Conservation (phyloP, 2,329 filamentous ascomycete species). For the Ophiocordyceps camponoti-saundersi region DNA sequence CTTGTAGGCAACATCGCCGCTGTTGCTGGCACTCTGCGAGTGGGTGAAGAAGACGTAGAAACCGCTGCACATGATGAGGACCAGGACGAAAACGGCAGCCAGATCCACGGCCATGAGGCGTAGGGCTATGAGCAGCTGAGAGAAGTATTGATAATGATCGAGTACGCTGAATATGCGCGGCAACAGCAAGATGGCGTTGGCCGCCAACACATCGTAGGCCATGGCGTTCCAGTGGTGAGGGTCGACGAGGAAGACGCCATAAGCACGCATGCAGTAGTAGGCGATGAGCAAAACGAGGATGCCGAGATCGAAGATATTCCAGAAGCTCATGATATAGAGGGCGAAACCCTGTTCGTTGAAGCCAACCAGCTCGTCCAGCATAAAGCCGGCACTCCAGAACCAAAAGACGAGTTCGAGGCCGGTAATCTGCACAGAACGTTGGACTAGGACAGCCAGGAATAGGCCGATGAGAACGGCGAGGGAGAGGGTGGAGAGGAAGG, state of each 20-base stretch:
- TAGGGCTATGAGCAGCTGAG: conserved; percentile 84
- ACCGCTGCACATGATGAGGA: conserved; percentile 77
- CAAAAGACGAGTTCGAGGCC: conserved; percentile 79
- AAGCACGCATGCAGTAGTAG: conserved; percentile 81
- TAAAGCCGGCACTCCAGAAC: conserved; percentile 95
- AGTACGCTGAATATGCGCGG: conserved; percentile 84
- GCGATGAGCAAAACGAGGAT: conserved; percentile 72
- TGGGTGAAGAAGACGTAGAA: conserved; percentile 92
- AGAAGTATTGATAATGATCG: conserved; percentile 93
- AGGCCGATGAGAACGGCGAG: conserved; percentile 71
- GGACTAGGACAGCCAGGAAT: conserved; percentile 65
- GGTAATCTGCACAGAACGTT: conserved; percentile 66
- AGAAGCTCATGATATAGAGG: conserved; percentile 93
- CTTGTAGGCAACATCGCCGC: conserved; percentile 65
- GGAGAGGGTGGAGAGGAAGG: conserved; percentile 76
- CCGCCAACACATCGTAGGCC: conserved; percentile 87
- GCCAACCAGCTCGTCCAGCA: conserved; percentile 89
- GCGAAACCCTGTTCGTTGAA: conserved; percentile 96
- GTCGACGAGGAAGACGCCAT: conserved; percentile 70
- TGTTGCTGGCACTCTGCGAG: conserved; percentile 54
- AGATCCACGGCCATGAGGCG: conserved; percentile 86
- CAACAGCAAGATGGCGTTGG: conserved; percentile 76
- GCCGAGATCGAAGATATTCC: conserved; percentile 89
- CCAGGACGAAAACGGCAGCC: conserved; percentile 66
- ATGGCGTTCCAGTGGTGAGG: conserved; percentile 59